phyloP scores from a whole-genome alignment of 169 alveolate genomes.

The Blepharisma undulans region DNA sequence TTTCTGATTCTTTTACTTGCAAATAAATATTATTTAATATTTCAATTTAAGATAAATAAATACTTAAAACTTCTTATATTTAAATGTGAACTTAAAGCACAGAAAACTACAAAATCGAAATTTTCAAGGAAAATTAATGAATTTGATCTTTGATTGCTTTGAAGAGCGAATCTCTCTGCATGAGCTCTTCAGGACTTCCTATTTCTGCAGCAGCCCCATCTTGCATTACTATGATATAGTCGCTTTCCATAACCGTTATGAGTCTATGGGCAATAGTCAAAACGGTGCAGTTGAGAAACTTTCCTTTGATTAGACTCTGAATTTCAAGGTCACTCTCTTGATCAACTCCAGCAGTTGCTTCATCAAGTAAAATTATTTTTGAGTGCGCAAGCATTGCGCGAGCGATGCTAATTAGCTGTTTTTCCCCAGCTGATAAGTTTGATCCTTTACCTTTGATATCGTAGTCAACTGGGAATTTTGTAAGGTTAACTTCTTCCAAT shows the following conservation, averaged over 20 bases:
- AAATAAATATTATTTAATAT: too few species aligned
- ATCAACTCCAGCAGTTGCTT: slow-evolving; percentile 57
- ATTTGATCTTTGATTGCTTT: not conserved
- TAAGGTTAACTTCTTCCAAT: slow-evolving; percentile 60
- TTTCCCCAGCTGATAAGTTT: slow-evolving; percentile 46
- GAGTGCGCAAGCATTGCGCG: slow-evolving; percentile 53
- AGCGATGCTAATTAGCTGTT: slow-evolving; percentile 49
- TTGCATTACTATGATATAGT: slow-evolving; percentile 62
- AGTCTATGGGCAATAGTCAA: slow-evolving; percentile 79
- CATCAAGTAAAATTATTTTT: slow-evolving; percentile 51
- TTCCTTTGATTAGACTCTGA: slow-evolving; percentile 25
- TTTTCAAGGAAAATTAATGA: too few species aligned
- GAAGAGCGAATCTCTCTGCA: slow-evolving; percentile 40
- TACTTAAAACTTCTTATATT: too few species aligned
- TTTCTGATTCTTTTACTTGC: too few species aligned
- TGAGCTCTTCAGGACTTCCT: slow-evolving; percentile 70
- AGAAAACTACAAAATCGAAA: too few species aligned
- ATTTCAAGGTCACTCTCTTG: slow-evolving; percentile 43
- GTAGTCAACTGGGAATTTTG: not conserved
- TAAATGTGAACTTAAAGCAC: too few species aligned
- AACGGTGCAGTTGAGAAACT: slow-evolving; percentile 51
- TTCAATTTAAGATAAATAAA: too few species aligned
- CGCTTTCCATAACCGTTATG: slow-evolving; percentile 65
- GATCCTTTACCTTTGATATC: slow-evolving; percentile 28
- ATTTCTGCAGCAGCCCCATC: slow-evolving; percentile 57